Evolutionary conservation across 2,329 filamentous ascomycete genomes (phyloP).

Genomic region (Chlorencoelia australis): DNA sequence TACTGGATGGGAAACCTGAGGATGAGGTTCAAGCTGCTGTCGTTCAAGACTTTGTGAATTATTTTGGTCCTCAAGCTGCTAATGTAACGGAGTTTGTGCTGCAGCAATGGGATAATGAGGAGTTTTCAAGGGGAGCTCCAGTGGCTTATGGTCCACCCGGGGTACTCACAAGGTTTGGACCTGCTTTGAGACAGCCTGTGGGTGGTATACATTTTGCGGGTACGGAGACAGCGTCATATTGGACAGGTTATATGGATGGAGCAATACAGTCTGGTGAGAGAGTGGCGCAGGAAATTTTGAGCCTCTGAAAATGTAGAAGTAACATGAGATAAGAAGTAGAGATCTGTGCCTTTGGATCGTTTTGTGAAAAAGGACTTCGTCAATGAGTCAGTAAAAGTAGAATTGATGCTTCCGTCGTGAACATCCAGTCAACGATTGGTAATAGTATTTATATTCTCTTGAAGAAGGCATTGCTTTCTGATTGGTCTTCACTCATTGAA

Average conservation of each 20-base stretch:
- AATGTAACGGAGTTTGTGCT: not conserved
- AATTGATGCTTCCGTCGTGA: no score
- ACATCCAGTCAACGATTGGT: no score
- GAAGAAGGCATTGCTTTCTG: no score
- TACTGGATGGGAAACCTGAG: not conserved
- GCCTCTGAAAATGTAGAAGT: no score
- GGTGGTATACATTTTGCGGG: slow-evolving; percentile 38
- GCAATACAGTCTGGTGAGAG: slow-evolving; percentile 35
- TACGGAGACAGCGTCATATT: slow-evolving; percentile 37
- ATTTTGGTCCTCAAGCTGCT: not conserved
- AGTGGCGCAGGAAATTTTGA: slow-evolving; percentile 32
- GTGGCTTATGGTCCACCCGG: slow-evolving; percentile 26
- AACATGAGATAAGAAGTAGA: no score
- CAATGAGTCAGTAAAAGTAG: no score
- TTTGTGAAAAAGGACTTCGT: no score
- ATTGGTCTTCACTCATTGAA: no score
- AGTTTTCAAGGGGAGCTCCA: slow-evolving; percentile 25
- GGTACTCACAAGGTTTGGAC: slow-evolving; percentile 19
- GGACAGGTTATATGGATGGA: slow-evolving; percentile 43
- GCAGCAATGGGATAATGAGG: slow-evolving; percentile 4
- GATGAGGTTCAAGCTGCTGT: not conserved
- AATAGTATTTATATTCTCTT: no score
- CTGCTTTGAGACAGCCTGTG: slow-evolving; percentile 25
- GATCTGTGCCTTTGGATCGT: no score
- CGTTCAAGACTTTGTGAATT: not conserved